Conservation (phyloP, 768 basidiomycete genomes). For the Pleurotus platypus region DNA sequence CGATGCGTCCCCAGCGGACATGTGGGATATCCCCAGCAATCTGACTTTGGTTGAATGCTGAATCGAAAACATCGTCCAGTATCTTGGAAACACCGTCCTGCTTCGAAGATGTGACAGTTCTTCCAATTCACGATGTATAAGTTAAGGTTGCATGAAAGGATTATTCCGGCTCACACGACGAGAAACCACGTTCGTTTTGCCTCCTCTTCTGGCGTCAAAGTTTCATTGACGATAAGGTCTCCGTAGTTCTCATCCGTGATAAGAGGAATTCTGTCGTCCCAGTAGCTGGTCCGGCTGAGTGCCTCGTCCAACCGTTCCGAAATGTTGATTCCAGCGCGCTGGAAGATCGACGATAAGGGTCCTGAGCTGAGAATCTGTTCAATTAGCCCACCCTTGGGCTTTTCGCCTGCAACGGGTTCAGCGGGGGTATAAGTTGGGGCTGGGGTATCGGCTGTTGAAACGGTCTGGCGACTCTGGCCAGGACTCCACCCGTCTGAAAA, state of each 20-base stretch:
- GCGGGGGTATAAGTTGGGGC: slow-evolving; percentile 18
- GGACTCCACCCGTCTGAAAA: slow-evolving; percentile 82
- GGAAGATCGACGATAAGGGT: slow-evolving; percentile 52
- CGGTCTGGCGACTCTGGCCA: slow-evolving; percentile 45
- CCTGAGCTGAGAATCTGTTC: slow-evolving; percentile 43
- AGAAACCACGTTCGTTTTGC: slow-evolving; percentile 73
- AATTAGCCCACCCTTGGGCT: slow-evolving; percentile 22
- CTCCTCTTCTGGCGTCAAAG: slow-evolving; percentile 60
- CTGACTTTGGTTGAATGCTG: slow-evolving; percentile 62
- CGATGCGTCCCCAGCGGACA: slow-evolving; percentile 81
- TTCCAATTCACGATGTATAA: slow-evolving; percentile 18
- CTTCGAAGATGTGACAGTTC: slow-evolving; percentile 54
- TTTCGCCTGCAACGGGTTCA: slow-evolving; percentile 12
- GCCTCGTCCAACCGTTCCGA: slow-evolving; percentile 45
- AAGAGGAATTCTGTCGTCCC: slow-evolving; percentile 74
- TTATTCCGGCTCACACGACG: slow-evolving; percentile 54
- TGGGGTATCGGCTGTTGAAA: slow-evolving; percentile 14
- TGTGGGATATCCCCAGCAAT: slow-evolving; percentile 60
- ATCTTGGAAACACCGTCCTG: slow-evolving; percentile 66
- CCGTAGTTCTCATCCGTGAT: slow-evolving; percentile 82
- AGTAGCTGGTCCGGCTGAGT: slow-evolving; percentile 32
- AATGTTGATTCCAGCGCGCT: slow-evolving; percentile 66
- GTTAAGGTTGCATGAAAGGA: slow-evolving; percentile 7
- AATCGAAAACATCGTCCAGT: slow-evolving; percentile 73
- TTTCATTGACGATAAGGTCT: slow-evolving; percentile 69